Evolutionary conservation across 75 land plant genomes (phyloP).

Genomic region (Gnetum montanum): DNA sequence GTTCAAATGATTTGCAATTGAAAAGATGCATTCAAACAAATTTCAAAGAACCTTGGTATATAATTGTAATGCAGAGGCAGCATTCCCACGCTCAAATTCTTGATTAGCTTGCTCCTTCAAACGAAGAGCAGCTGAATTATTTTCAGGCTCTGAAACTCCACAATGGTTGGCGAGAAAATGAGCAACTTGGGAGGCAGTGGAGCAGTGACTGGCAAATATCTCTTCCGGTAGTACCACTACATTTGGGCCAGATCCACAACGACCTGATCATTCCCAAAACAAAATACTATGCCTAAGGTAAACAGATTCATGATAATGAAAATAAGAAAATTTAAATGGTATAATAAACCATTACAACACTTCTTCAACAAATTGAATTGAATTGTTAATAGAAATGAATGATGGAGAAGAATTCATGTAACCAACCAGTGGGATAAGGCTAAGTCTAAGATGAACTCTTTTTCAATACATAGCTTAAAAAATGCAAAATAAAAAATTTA

Average conservation of each 20-base stretch:
- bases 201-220: constrained; percentile 59
- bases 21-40: too few relatives aligned
- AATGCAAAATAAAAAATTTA: too few relatives aligned
- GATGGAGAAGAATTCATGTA: too few relatives aligned
- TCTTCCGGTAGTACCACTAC: constrained; percentile 56
- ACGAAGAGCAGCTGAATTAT: constrained; percentile 50
- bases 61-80: constrained; percentile 32
- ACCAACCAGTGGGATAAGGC: not conserved
- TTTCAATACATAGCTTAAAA: too few relatives aligned
- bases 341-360: too few relatives aligned
- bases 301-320: not conserved
- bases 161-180: constrained; percentile 37
- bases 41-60: constrained; percentile 61
- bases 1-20: too few relatives aligned
- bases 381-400: not conserved
- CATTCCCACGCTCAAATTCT: constrained; percentile 41
- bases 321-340: not conserved
- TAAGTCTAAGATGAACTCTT: not conserved
- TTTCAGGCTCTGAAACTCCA: constrained; percentile 24
- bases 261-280: constrained; percentile 20
- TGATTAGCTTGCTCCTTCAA: constrained; percentile 69
- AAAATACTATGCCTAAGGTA: not conserved
- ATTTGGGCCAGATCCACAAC: constrained; percentile 89
- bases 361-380: too few relatives aligned
- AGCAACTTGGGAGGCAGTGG: constrained; percentile 66